Evolutionary conservation across 1,139 yeast species (phyloP).

Genomic region (Sugiyamaella castrensis): DNA sequence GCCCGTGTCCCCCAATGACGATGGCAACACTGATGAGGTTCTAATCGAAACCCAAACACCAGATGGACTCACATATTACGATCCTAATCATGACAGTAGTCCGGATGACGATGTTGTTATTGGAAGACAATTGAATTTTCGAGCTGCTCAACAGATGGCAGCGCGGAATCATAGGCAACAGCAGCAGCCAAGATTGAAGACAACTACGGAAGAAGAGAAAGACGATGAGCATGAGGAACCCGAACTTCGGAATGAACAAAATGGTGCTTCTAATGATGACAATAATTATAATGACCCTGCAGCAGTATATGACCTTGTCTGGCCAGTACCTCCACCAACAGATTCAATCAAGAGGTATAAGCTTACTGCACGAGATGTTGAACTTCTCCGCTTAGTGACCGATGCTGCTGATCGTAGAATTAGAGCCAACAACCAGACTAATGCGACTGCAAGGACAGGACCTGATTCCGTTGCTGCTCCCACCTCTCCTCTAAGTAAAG

Average conservation of each 20-base stretch:
- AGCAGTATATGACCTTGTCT: neutral
- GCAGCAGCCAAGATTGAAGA: constrained; percentile 3
- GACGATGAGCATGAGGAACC: constrained; percentile 1
- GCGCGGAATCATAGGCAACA: constrained; percentile 2
- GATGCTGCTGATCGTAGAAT: constrained; percentile 25
- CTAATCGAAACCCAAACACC: neutral
- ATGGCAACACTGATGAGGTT: no score
- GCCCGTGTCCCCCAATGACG: no score
- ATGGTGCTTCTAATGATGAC: neutral
- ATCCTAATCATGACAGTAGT: constrained; percentile 15
- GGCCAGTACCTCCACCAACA: neutral
- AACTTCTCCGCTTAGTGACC: constrained; percentile 25
- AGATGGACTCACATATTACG: constrained; percentile 19
- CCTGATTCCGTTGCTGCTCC: neutral
- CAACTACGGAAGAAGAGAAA: constrained; percentile 13
- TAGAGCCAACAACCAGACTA: constrained; percentile 1
- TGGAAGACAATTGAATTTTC: constrained; percentile 2
- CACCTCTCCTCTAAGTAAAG: constrained; percentile 3
- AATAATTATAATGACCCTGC: neutral
- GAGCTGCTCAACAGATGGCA: neutral
- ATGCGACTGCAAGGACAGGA: constrained; percentile 1
- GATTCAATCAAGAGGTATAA: constrained; percentile 1
- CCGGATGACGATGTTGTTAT: constrained; percentile 11
- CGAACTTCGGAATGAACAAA: neutral
- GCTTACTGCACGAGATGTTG: constrained; percentile 19